phyloP scores from a whole-genome alignment of 2,329 filamentous ascomycete species.

The Diaporthe vaccinii region DNA sequence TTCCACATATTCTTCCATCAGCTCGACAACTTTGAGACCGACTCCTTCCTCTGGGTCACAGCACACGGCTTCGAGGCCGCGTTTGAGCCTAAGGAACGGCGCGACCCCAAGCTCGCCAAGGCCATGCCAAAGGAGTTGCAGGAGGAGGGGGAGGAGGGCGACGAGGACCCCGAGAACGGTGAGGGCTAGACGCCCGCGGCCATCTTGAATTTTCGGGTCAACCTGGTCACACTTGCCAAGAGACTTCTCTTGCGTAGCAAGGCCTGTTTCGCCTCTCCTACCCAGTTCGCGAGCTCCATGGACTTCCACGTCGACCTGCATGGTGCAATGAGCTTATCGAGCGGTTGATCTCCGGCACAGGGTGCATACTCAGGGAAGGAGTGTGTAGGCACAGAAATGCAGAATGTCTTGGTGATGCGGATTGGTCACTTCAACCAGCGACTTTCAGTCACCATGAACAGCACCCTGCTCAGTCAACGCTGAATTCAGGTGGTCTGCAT shows the following conservation, averaged over 20 bases:
- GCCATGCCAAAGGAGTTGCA: constrained; percentile 56
- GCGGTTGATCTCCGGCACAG: not conserved
- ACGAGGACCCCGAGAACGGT: constrained; percentile 62
- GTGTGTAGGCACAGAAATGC: not conserved
- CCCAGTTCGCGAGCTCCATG: too few relatives aligned
- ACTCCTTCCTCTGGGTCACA: constrained; percentile 82
- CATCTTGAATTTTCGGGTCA: too few relatives aligned
- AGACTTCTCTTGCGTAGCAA: too few relatives aligned
- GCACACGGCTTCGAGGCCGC: constrained; percentile 76
- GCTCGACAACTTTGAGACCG: constrained; percentile 79
- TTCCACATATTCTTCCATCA: constrained; percentile 86
- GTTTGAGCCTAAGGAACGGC: constrained; percentile 59
- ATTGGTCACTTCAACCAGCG: too few relatives aligned
- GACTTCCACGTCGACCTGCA: not conserved
- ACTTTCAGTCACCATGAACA: not conserved
- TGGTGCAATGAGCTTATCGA: not conserved
- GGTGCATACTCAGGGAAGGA: too few relatives aligned
- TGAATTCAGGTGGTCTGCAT: not conserved
- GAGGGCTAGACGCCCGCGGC: constrained; percentile 50
- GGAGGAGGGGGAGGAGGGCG: constrained; percentile 62
- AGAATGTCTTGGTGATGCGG: too few relatives aligned
- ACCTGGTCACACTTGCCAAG: too few relatives aligned
- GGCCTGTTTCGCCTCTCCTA: not conserved
- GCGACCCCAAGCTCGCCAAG: constrained; percentile 47
- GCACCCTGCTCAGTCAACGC: not conserved